Base-by-base conservation (phyloP, 306 rosid genomes). In the Cyamopsis tetragonoloba region DNA sequence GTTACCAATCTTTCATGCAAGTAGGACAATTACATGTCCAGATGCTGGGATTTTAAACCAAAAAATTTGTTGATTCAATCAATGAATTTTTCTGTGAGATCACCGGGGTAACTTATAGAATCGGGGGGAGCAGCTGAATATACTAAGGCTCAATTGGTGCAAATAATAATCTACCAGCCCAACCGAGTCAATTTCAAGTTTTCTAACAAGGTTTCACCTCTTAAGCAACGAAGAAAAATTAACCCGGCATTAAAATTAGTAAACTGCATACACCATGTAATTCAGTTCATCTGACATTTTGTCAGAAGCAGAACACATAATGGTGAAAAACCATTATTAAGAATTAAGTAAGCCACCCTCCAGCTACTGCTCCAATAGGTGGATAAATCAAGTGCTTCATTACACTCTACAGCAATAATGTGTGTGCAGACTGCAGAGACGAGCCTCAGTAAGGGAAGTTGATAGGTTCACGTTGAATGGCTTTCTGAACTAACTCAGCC, bases 401-500 rank as follows among this genome's bases (percentile, higher is more conserved):
- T n/a, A n/a, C 71, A 31, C 42, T 38, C 68, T 9, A 2, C 4
- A 26, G 23, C 31, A 39, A 22, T 23, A 28, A 49, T 32, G 42
- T 20, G 66, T 7, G 43, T 18, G 39, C 0, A 31, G n/a, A n/a
- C n/a, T n/a, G n/a, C n/a, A n/a, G n/a, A n/a, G n/a, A n/a, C n/a
- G 18, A 32, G 32, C 51, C 44, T 76, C 68, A 77, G 44, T 72
- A 78, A 35, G 81, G 78, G 69, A 53, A 86, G 66, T 71, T 55
- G 68, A 86, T 78, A 27, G 89, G 86, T 44, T 88, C 91, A 1
- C 22, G 78, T 63, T 90, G 96, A 61, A 93, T 8, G 35, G 97
- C 95, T 83, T 90, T 85, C 68, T 85, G 85, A 72, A 88, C 84
- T 59, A 93, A 71, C 69, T 93, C 89, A 1, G 81, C 56, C 62